Conservation (phyloP, 1,284 basidiomycete species). For the Neonothopanus nambi region DNA sequence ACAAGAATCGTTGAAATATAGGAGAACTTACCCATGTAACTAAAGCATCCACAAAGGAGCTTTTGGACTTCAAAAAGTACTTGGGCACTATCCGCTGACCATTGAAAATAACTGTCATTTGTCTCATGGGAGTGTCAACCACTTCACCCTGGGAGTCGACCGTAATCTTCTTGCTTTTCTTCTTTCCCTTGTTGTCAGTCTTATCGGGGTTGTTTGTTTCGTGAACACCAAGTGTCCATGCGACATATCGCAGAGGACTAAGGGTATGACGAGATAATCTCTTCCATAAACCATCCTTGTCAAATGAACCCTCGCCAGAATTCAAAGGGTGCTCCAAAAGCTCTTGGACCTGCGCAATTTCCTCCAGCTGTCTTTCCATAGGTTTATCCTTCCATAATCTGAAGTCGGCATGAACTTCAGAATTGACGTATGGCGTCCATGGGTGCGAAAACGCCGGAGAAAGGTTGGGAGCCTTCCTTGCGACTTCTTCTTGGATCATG, state of each 20-base stretch:
- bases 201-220: neutral
- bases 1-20: neutral
- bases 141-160: neutral
- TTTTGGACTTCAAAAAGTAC: neutral
- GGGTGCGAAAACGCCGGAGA: neutral
- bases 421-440: neutral
- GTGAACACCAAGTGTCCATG: neutral
- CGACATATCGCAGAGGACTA: neutral
- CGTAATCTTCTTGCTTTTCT: neutral
- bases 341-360: constrained; percentile 8
- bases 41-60: neutral
- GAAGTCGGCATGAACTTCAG: neutral
- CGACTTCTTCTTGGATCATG: neutral
- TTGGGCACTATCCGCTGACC: neutral
- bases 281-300: neutral
- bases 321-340: constrained; percentile 10
- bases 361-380: constrained; percentile 8
- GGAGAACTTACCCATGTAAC: constrained; percentile 2
- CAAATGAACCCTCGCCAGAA: neutral
- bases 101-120: neutral
- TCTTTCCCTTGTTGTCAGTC: neutral
- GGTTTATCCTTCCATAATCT: constrained; percentile 6
- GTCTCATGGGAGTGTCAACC: neutral
- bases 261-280: neutral
- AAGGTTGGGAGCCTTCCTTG: neutral